Evolutionary conservation across 1,139 yeast species (phyloP).

Genomic region (Lodderomyces parapsilosis): DNA sequence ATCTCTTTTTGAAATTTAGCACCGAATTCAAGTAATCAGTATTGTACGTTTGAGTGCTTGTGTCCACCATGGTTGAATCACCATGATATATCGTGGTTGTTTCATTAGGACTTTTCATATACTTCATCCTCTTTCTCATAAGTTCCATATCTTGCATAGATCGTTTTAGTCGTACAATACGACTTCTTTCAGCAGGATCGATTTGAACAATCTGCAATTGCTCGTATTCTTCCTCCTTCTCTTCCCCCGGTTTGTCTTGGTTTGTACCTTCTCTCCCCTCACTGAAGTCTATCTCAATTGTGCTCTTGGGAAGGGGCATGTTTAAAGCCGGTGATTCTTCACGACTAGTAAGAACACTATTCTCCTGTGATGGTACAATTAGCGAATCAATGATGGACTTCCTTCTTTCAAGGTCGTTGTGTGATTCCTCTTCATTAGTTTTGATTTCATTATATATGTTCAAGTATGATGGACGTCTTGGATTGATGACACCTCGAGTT

Average conservation of each 20-base stretch:
- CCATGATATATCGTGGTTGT: slow-evolving; percentile 20
- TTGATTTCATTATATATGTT: slow-evolving; percentile 24
- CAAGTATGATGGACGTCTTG: slow-evolving; percentile 21
- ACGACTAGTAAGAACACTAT: slow-evolving; percentile 3
- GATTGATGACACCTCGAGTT: slow-evolving; percentile 12
- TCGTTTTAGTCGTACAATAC: slow-evolving; percentile 39
- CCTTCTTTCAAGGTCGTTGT: slow-evolving; percentile 32
- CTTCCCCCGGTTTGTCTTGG: too few species aligned
- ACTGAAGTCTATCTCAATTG: background rate
- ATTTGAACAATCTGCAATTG: slow-evolving; percentile 1
- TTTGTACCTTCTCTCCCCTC: background rate
- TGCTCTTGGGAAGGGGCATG: background rate
- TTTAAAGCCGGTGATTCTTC: slow-evolving; percentile 11
- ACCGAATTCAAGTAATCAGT: slow-evolving; percentile 26
- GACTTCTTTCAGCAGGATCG: slow-evolving; percentile 46
- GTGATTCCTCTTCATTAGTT: slow-evolving; percentile 25
- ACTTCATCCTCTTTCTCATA: slow-evolving; percentile 32
- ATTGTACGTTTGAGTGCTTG: slow-evolving; percentile 45
- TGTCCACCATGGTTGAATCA: slow-evolving; percentile 31
- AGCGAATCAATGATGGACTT: slow-evolving; percentile 5
- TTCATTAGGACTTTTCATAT: slow-evolving; percentile 43
- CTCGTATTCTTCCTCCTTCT: background rate
- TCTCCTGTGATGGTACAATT: background rate
- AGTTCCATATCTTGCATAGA: slow-evolving; percentile 38
- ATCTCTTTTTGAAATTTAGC: slow-evolving; percentile 13